Evolutionary conservation across 2,329 filamentous ascomycete species (phyloP), one percentile per base, ranked within the genome.

Genomic region (Colletotrichum eleusines): DNA sequence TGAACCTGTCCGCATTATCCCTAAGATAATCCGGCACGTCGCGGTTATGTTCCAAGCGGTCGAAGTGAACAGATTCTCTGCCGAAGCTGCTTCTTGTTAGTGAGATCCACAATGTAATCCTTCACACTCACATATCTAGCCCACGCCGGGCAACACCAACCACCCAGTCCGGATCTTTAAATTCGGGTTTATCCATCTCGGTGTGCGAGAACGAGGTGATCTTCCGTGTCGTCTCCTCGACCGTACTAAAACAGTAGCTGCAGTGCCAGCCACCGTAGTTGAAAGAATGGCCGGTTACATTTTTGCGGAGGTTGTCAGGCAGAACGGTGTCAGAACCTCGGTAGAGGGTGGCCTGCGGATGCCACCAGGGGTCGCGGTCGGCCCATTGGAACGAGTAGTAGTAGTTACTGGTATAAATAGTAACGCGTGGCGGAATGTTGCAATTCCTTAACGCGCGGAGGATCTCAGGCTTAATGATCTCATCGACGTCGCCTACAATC

Each of bases 341-440:
- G 76, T 85, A 90, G 66, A 83, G 84, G 2, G 88, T 90, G 2
- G 88, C 89, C 76, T 91, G 87, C 0, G 89, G 89, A 66, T 90
- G 88, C 9, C 80, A 77, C 88, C 88, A 90, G 71, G 87, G 80
- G 35, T 75, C 63, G 33, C 81, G 82, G 26, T 75, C 77, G 72
- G 85, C 80, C 77, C 84, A 88, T 75, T 89, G 86, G 77, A 87
- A 89, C 69, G 83, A 85, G 78, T 89, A 89, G 76, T 88, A 88
- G 79, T 87, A 89, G 75, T 88, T 87, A 35, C 81, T 80, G 72
- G 83, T 86, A 62, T 80, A 77, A 12, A 89, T 81, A 1, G 86
- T 88, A 26, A 87, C 80, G 28, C 86, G 84, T 2, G 82, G 83
- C 3, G 87, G 87, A 74, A 87, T 87, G 20, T 77, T 75, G 79